Conservation (phyloP, 805 yeast genomes). For the Saccharomycopsis lassenensis region DNA sequence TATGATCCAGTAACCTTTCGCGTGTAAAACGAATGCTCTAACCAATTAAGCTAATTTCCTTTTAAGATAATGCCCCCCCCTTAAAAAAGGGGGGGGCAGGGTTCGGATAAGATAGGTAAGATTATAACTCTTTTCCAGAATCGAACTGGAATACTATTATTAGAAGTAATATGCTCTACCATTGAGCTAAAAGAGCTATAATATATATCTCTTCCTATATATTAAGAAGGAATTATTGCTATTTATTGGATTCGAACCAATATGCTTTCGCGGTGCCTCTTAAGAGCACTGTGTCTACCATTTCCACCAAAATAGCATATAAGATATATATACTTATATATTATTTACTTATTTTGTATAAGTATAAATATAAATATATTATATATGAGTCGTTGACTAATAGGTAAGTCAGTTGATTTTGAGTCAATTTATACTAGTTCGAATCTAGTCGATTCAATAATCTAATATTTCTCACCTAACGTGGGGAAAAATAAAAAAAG, state of each 20-base stretch:
- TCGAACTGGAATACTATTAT: slow-evolving; percentile 6
- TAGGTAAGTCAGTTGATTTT: slow-evolving; percentile 12
- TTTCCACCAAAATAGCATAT: slow-evolving; percentile 8
- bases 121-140: slow-evolving; percentile 2
- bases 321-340: slow-evolving; percentile 1
- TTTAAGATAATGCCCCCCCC: too few species aligned
- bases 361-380: neutral
- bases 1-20: slow-evolving; percentile 16
- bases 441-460: slow-evolving; percentile 9
- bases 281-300: slow-evolving; percentile 12
- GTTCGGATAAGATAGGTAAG: neutral
- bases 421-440: slow-evolving; percentile 11
- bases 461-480: neutral
- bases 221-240: slow-evolving; percentile 2
- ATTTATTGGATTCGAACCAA: slow-evolving; percentile 11
- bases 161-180: slow-evolving; percentile 10
- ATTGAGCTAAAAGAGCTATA: slow-evolving; percentile 7
- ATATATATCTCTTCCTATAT: too few species aligned
- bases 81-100: neutral
- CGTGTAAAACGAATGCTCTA: slow-evolving; percentile 15
- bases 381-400: slow-evolving; percentile 10
- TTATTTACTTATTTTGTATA: neutral
- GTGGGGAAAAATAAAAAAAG: too few species aligned
- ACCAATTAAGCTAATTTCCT: slow-evolving; percentile 16
- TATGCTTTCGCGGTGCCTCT: slow-evolving; percentile 13